Evolutionary conservation across 139 green algal genomes (phyloP), one percentile per base, ranked within the genome.

Genomic region (Pseudopediastrum boryanum): DNA sequence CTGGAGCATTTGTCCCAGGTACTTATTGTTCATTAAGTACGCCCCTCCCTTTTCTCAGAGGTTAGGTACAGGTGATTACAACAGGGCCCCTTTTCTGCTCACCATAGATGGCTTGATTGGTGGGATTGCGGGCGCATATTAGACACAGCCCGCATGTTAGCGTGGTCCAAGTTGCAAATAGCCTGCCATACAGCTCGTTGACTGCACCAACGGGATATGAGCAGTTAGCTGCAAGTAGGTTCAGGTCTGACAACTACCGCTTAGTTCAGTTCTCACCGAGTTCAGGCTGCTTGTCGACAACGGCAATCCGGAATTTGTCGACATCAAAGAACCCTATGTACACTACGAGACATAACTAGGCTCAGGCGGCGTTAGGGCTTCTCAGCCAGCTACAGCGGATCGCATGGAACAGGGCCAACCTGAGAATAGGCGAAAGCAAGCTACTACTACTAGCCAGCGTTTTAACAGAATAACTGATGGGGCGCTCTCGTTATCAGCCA

Each of bases 111-210:
- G 87, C 75, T 21, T 71, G 35, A 59, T 92, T 90, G 12, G 82
- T 86, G 8, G 90, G 86, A 59, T 96, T 90, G 10, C 85, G 85
- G 0, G 93, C 91, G 54, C 92, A 96, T 10, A 94, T 87, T 2
- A 97, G 48, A 85, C 93, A 97, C 10, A 97, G 85, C 19, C 86
- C 80, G 74, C 92, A 96, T 0, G 93, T 94, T 33, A 92, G 87
- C 16, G 90, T 27, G 4, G 93, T 97, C 93, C 93, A 97, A 1
- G 87, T 87, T 0, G 90, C 92, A 77, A 97, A 97, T 0, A 95
- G 94, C 2, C 93, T 67, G 4, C 90, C 93, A 65, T 94, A 85
- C 12, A 97, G 61, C 2, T 90, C 85, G 1, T 78, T 95, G 3
- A 97, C 93, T 96, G 87, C 76, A 85, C 8, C 62, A 56, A 39